Evolutionary conservation across 495 filamentous ascomycete genomes (phyloP).

Genomic region (Podospora tetraspora): DNA sequence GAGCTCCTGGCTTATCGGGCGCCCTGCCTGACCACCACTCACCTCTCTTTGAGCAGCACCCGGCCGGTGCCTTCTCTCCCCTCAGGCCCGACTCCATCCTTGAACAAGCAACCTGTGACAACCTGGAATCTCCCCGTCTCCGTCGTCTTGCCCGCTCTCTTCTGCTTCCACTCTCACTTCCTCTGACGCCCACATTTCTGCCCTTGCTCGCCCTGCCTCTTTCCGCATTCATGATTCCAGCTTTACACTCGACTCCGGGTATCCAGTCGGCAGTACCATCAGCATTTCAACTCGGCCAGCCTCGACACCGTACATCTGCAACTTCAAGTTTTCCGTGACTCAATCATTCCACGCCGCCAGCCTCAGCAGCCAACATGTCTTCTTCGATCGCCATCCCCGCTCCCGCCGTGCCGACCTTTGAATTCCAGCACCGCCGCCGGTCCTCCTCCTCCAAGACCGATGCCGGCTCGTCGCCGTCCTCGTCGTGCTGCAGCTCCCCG

Average conservation of each 20-base stretch:
- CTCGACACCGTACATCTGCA: background rate
- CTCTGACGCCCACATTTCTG: background rate
- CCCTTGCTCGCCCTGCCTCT: background rate
- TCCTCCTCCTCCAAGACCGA: constrained; percentile 35
- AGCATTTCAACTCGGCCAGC: background rate
- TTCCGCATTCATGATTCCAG: constrained; percentile 23
- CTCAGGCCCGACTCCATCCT: background rate
- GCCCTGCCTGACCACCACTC: background rate
- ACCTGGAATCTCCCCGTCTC: background rate
- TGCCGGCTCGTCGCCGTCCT: constrained; percentile 45
- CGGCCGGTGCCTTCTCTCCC: constrained; percentile 3
- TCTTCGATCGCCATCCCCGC: constrained; percentile 51
- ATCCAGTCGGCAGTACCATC: constrained; percentile 10
- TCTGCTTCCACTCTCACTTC: background rate
- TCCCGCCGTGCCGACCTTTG: constrained; percentile 31
- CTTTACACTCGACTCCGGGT: constrained; percentile 24
- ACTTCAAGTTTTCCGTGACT: background rate
- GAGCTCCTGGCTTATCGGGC: background rate
- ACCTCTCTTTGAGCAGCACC: background rate
- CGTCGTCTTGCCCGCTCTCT: background rate
- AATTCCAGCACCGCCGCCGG: constrained; percentile 28
- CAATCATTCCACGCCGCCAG: background rate
- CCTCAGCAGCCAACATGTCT: constrained; percentile 34
- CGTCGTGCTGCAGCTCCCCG: constrained; percentile 51
- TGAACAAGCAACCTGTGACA: background rate